Evolutionary conservation across 108 stramenopile genomes (phyloP).

Genomic region (Cyclostephanos tholiformis): DNA sequence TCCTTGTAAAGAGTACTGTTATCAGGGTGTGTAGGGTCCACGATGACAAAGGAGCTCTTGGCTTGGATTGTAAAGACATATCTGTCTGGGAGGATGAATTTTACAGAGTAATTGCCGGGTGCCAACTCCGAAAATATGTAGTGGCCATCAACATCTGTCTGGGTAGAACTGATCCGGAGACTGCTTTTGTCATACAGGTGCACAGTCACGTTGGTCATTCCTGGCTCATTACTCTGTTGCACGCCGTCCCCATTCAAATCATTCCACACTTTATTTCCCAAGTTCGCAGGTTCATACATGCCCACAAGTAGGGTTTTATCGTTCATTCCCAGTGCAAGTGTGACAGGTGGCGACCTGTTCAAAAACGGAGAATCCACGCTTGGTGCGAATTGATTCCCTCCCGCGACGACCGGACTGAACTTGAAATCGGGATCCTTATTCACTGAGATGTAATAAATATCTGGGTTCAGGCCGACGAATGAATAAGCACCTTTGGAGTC

Average conservation of each 20-base stretch:
- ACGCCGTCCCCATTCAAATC: constrained; percentile 33
- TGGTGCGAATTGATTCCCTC: constrained; percentile 27
- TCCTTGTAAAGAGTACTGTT: constrained; percentile 39
- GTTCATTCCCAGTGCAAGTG: constrained; percentile 7
- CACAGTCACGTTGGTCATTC: constrained; percentile 30
- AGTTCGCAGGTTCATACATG: constrained; percentile 25
- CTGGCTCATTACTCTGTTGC: constrained; percentile 33
- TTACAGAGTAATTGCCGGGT: constrained; percentile 45
- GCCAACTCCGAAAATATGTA: constrained; percentile 30
- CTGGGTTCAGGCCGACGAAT: constrained; percentile 12
- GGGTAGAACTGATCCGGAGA: constrained; percentile 7
- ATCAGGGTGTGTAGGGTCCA: constrained; percentile 19
- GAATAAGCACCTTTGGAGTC: constrained; percentile 12
- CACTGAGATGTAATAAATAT: constrained; percentile 18
- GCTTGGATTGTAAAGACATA: constrained; percentile 40
- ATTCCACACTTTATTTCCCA: constrained; percentile 36
- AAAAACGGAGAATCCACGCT: constrained; percentile 4
- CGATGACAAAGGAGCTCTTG: constrained; percentile 28
- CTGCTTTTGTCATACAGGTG: constrained; percentile 28
- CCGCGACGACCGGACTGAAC: constrained; percentile 10
- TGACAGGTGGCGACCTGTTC: constrained; percentile 10
- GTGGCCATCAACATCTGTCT: constrained; percentile 36
- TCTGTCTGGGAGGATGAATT: constrained; percentile 38
- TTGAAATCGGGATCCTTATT: constrained; percentile 11
- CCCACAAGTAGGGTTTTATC: constrained; percentile 17